These are phyloP conservation scores for Phytophthora constricta DNA, from an alignment of 352 stramenopile species.

Conservation along the genomic window DNA sequence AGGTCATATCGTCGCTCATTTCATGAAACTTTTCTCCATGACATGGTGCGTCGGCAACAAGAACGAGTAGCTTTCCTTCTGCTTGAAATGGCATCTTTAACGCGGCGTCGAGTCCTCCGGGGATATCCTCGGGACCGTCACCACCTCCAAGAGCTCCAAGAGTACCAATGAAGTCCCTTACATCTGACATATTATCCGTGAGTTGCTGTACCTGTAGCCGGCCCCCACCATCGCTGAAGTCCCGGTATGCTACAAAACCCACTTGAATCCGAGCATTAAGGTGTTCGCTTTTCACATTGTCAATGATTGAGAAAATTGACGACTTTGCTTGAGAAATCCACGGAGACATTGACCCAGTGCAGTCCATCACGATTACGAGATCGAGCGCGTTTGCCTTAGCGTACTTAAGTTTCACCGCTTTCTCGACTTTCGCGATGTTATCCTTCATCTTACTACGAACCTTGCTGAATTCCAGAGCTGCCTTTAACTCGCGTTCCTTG, in stretches of 20 bases:
- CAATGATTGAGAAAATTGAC: constrained; percentile 42
- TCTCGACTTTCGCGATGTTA: constrained; percentile 21
- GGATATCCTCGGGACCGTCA: constrained; percentile 48
- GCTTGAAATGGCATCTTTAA: constrained; percentile 36
- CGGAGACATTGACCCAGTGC: constrained; percentile 42
- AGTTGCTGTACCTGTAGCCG: constrained; percentile 33
- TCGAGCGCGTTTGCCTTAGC: constrained; percentile 36
- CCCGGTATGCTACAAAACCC: constrained; percentile 53
- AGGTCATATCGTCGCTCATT: constrained; percentile 4
- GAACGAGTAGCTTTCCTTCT: constrained; percentile 39
- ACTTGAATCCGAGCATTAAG: constrained; percentile 28
- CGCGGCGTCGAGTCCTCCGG: constrained; percentile 34
- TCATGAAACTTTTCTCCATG: constrained; percentile 43
- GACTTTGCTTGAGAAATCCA: constrained; percentile 44
- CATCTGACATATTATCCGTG: constrained; percentile 22
- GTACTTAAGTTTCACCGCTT: constrained; percentile 26
- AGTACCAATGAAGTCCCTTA: constrained; percentile 30
- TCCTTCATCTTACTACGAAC: constrained; percentile 32
- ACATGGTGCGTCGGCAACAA: constrained; percentile 45
- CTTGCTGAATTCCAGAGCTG: constrained; percentile 27
- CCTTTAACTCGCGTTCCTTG: no score
- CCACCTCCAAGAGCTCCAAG: constrained; percentile 38
- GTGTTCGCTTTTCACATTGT: constrained; percentile 34
- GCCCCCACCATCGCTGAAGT: constrained; percentile 41
- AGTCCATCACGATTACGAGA: constrained; percentile 59